Evolutionary conservation across 495 filamentous ascomycete species (phyloP).

Genomic region (Apodospora peruviana): DNA sequence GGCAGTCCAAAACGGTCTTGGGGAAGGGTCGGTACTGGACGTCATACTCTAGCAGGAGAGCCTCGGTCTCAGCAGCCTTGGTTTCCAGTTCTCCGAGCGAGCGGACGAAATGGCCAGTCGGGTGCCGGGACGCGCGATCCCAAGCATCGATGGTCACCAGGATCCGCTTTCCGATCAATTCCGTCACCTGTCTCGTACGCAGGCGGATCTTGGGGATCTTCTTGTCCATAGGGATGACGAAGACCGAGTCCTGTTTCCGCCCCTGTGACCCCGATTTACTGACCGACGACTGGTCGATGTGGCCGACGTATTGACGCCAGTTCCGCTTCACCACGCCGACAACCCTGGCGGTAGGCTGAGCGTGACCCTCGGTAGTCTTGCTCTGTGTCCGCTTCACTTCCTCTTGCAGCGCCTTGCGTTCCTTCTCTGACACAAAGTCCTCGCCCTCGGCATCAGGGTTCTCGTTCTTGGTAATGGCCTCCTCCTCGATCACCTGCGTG

Average conservation of each 20-base stretch:
- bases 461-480: slow-evolving; percentile 85
- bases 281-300: slow-evolving; percentile 82
- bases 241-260: slow-evolving; percentile 83
- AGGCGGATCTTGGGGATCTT: slow-evolving; percentile 92
- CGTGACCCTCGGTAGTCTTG: slow-evolving; percentile 66
- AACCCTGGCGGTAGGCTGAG: slow-evolving; percentile 87
- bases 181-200: slow-evolving; percentile 80
- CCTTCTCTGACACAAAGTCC: slow-evolving; percentile 74
- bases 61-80: slow-evolving; percentile 94
- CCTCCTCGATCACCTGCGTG: slow-evolving; percentile 92
- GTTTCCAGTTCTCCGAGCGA: slow-evolving; percentile 90
- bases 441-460: slow-evolving; percentile 76
- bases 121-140: slow-evolving; percentile 88
- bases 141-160: slow-evolving; percentile 94
- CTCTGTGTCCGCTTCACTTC: slow-evolving; percentile 83
- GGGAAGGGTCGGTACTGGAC: slow-evolving; percentile 98
- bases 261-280: slow-evolving; percentile 63
- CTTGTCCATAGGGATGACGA: slow-evolving; percentile 96
- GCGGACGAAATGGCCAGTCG: slow-evolving; percentile 87
- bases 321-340: slow-evolving; percentile 92
- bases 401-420: slow-evolving; percentile 79
- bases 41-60: slow-evolving; percentile 88
- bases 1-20: slow-evolving; percentile 86
- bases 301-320: slow-evolving; percentile 96
- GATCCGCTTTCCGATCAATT: slow-evolving; percentile 84